Evolutionary conservation across 2,329 filamentous ascomycete genomes (phyloP).

Genomic region (Byssoonygena ceratinophila): DNA sequence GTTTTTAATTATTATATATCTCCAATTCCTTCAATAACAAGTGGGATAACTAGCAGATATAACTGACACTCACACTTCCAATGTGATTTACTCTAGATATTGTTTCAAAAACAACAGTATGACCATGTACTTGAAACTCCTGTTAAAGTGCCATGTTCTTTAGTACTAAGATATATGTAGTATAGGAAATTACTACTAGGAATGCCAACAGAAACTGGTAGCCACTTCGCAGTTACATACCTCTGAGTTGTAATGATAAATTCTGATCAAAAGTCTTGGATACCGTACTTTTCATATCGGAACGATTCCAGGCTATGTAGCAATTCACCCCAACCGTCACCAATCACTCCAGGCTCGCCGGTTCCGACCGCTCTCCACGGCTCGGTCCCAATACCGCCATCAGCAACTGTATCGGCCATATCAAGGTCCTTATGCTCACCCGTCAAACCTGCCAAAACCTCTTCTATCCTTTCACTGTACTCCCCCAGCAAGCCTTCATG

Average conservation of each 20-base stretch:
- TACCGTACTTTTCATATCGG: slow-evolving; percentile 51
- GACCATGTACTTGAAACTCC: no score
- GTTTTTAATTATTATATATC: no score
- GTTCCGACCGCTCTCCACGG: slow-evolving; percentile 31
- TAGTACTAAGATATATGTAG: no score
- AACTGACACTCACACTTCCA: no score
- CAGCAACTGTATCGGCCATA: slow-evolving; percentile 31
- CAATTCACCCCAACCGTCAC: slow-evolving; percentile 51
- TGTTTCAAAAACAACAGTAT: no score
- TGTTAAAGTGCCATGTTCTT: no score
- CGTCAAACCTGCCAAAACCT: slow-evolving; percentile 73
- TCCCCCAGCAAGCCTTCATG: slow-evolving; percentile 67
- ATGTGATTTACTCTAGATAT: no score
- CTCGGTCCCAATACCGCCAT: slow-evolving; percentile 25
- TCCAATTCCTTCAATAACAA: no score
- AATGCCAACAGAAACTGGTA: background rate
- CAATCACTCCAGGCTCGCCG: slow-evolving; percentile 45
- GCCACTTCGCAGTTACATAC: background rate
- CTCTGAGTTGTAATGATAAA: no score
- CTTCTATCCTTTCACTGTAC: slow-evolving; percentile 62
- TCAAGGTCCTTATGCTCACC: slow-evolving; percentile 55
- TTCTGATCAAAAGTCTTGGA: no score
- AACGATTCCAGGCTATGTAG: slow-evolving; percentile 48
- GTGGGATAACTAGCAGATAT: no score
- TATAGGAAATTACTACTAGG: no score